Percentiles rank a stretch among this genome's conserved stretches.
Conservation (phyloP, 305 asterid genomes). For the Rubia tinctorum region DNA sequence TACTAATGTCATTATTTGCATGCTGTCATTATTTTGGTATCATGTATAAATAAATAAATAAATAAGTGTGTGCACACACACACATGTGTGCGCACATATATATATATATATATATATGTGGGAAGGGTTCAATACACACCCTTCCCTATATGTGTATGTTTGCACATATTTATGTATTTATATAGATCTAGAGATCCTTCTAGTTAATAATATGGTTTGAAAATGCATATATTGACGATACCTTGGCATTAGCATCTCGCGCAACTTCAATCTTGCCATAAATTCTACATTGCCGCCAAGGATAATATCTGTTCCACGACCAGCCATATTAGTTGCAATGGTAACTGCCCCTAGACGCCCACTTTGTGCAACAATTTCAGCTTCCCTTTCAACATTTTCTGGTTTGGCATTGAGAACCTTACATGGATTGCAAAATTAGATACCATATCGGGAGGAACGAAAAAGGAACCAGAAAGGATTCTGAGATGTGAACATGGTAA, state of each 20-base stretch:
- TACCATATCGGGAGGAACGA: not conserved
- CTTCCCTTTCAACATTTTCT: constrained; percentile 99
- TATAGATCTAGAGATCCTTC: not conserved
- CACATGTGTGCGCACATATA: no score
- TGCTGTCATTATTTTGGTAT: not conserved
- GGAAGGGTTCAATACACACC: no score
- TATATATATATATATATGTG: no score
- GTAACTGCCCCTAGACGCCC: constrained; percentile 99
- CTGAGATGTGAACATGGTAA: not conserved
- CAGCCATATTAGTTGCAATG: constrained; percentile 99
- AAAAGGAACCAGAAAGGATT: constrained; percentile 10
- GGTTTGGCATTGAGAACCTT: constrained; percentile 99
- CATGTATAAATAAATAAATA: no score
- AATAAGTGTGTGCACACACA: no score
- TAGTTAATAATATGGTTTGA: not conserved
- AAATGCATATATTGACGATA: constrained; percentile 21
- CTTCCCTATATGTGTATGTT: no score
- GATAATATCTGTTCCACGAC: constrained; percentile 99
- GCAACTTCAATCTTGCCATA: constrained; percentile 95
- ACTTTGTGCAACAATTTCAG: constrained; percentile 99
- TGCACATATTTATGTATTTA: no score
- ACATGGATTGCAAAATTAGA: constrained; percentile 13
- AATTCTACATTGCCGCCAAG: constrained; percentile 99
- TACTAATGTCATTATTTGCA: not conserved
- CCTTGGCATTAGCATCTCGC: constrained; percentile 99